A percentile compares a stretch with the other conserved stretches of the same genome.
Evolutionary conservation across 139 green algal genomes (phyloP).

Genomic region (Closterium sp.): DNA sequence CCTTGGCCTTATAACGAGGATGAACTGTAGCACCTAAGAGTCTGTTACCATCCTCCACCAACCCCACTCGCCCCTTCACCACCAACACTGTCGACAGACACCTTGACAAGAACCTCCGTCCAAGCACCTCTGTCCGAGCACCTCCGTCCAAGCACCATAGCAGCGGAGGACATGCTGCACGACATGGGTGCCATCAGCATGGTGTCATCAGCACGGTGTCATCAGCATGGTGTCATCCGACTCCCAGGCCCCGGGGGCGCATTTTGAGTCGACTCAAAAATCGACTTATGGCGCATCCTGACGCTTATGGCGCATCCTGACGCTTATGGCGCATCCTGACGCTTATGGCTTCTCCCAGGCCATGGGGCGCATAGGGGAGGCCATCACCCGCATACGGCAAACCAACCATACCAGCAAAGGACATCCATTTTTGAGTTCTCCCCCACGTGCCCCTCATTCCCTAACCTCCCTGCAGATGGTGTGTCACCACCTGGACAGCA

Average conservation of each 20-base stretch:
- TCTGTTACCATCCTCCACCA: slow-evolving; percentile 57
- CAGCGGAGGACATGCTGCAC: slow-evolving; percentile 53
- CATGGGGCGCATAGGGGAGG: slow-evolving; percentile 62
- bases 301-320: too few species aligned
- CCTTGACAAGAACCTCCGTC: slow-evolving; percentile 62
- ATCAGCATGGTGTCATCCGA: slow-evolving; percentile 60
- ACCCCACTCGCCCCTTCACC: slow-evolving; percentile 61
- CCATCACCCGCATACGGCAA: slow-evolving; percentile 56
- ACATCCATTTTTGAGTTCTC: too few species aligned
- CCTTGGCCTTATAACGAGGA: neutral
- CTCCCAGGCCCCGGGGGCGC: slow-evolving; percentile 59
- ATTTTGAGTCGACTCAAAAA: too few species aligned
- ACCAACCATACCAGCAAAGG: too few species aligned
- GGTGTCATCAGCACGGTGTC: too few species aligned
- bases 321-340: too few species aligned
- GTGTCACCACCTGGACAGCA: slow-evolving; percentile 56
- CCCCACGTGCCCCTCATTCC: neutral
- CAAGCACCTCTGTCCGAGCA: too few species aligned
- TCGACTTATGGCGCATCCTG: too few species aligned
- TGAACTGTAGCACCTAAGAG: neutral
- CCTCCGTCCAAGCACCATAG: slow-evolving; percentile 57
- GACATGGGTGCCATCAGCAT: slow-evolving; percentile 57
- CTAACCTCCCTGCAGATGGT: too few species aligned
- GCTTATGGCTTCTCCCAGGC: too few species aligned
- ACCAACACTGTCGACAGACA: slow-evolving; percentile 63